Evolutionary conservation across 2,329 filamentous ascomycete species (phyloP).

Genomic region (Colletotrichum scovillei): DNA sequence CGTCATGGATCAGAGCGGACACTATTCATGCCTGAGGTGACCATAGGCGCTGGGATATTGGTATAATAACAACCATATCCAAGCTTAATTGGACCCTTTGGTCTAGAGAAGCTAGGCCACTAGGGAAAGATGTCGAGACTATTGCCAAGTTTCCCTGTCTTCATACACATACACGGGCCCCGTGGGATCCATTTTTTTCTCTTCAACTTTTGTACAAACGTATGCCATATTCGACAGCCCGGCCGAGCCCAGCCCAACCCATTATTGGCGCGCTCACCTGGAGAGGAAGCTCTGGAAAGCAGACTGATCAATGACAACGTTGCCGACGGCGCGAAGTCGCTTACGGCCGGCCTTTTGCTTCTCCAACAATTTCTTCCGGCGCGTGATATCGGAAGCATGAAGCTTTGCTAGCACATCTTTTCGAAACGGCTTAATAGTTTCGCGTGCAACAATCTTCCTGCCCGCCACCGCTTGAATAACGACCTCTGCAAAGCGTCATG

Average conservation of each 20-base stretch:
- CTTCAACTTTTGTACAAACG: neutral
- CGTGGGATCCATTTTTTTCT: neutral
- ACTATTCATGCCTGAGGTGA: neutral
- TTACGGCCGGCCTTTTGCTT: slow-evolving; percentile 97
- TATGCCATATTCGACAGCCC: neutral
- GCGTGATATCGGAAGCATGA: slow-evolving; percentile 87
- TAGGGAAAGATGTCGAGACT: too few species aligned
- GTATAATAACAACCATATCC: too few species aligned
- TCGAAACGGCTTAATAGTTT: slow-evolving; percentile 95
- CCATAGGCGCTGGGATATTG: neutral
- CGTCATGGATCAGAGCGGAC: neutral
- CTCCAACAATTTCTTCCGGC: slow-evolving; percentile 88
- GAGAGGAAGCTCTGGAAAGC: slow-evolving; percentile 95
- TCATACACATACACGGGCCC: neutral
- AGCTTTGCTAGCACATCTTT: slow-evolving; percentile 96
- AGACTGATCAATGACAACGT: slow-evolving; percentile 95
- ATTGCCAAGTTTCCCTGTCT: neutral
- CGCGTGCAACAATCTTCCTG: slow-evolving; percentile 84
- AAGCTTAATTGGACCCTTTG: too few species aligned
- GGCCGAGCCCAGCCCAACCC: too few species aligned
- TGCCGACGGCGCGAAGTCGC: slow-evolving; percentile 84
- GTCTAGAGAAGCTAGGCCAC: too few species aligned
- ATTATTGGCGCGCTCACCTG: slow-evolving; percentile 61
- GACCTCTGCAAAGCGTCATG: slow-evolving; percentile 68
- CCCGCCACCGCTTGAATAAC: slow-evolving; percentile 93